A percentile compares a stretch with the other conserved stretches of the same genome.
Evolutionary conservation across 257 asterid genomes (phyloP).

Genomic region (Scutellaria barbata): DNA sequence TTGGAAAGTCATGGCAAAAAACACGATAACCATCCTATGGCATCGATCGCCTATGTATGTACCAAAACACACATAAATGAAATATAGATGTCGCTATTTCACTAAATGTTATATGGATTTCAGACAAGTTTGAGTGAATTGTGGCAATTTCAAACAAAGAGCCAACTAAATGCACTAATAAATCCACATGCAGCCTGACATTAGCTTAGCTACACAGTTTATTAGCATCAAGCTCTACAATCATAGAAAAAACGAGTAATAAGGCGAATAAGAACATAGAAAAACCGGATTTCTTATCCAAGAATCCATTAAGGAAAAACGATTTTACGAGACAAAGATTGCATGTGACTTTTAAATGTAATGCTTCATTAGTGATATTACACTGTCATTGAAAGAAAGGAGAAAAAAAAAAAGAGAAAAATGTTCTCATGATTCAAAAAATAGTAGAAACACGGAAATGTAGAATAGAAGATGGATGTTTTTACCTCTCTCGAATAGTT

Average conservation of each 20-base stretch:
- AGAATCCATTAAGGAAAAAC: slow-evolving; percentile 6
- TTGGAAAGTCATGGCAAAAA: too few species aligned
- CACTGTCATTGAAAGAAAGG: slow-evolving; percentile 11
- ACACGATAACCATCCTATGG: too few species aligned
- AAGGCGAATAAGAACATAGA: neutral
- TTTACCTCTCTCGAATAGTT: slow-evolving; percentile 41
- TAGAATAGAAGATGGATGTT: neutral
- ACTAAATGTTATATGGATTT: too few species aligned
- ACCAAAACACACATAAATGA: too few species aligned
- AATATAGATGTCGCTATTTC: too few species aligned
- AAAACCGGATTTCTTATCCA: neutral
- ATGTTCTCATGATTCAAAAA: slow-evolving; percentile 40
- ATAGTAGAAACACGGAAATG: slow-evolving; percentile 32
- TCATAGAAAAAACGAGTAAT: neutral
- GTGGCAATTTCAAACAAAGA: neutral
- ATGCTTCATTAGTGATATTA: slow-evolving; percentile 30
- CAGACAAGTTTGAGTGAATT: too few species aligned
- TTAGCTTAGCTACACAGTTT: neutral
- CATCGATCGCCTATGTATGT: too few species aligned
- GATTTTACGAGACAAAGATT: neutral
- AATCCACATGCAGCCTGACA: neutral
- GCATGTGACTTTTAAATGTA: slow-evolving; percentile 16
- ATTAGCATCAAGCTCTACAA: neutral
- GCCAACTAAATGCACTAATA: neutral
- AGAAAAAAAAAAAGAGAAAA: slow-evolving; percentile 30